Evolutionary conservation across 139 green algal genomes (phyloP).

Genomic region (Chlamydomonas applanata): DNA sequence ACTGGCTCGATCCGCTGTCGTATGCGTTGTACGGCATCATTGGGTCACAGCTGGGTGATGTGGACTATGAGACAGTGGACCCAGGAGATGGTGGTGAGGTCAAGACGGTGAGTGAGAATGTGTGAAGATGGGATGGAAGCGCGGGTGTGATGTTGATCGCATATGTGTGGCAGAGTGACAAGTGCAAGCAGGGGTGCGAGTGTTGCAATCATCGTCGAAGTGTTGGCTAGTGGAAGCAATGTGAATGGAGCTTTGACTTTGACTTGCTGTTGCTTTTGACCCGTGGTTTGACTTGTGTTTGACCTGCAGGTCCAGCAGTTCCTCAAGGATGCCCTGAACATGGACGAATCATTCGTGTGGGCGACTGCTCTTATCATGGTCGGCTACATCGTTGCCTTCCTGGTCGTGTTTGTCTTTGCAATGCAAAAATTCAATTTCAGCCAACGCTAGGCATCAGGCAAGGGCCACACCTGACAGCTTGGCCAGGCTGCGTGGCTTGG

Average conservation of each 20-base stretch:
- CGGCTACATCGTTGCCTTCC: conserved; percentile 24
- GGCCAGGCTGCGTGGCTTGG: too few species aligned
- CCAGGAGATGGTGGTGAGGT: neutral
- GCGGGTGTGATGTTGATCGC: too few species aligned
- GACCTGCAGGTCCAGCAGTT: conserved; percentile 10
- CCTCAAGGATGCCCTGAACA: conserved; percentile 12
- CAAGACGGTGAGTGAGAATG: neutral
- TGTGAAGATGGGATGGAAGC: too few species aligned
- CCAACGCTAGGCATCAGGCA: too few species aligned
- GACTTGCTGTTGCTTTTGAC: neutral
- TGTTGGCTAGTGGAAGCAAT: too few species aligned
- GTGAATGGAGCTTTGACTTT: neutral
- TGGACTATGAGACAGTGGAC: conserved; percentile 9
- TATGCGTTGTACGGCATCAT: conserved; percentile 10
- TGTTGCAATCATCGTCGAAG: neutral
- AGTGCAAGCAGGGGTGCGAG: neutral
- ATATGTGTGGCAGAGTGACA: neutral
- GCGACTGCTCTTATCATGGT: conserved; percentile 1
- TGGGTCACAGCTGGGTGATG: conserved; percentile 23
- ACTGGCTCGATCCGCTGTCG: neutral
- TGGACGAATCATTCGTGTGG: conserved; percentile 27
- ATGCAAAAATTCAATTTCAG: conserved; percentile 22
- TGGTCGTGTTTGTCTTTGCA: conserved; percentile 2
- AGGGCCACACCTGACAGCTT: too few species aligned
- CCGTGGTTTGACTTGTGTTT: neutral